A percentile compares a stretch with the other conserved stretches of the same genome.
phyloP scores from a whole-genome alignment of 2,329 filamentous ascomycete species.

The Ceratocystiopsis minuta region DNA sequence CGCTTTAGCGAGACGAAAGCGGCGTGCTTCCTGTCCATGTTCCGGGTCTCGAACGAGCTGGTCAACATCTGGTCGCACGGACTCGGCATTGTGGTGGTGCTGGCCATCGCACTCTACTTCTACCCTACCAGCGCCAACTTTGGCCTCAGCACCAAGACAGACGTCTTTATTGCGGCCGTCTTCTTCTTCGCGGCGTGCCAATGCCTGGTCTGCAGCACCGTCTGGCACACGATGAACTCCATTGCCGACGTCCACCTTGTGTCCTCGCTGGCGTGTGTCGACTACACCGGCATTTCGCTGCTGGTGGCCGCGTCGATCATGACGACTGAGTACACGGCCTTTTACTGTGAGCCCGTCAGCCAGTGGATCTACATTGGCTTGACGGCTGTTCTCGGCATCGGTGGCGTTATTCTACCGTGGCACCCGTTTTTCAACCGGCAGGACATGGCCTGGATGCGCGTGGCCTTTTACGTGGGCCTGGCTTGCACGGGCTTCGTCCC shows the following conservation, averaged over 20 bases:
- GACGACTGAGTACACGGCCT: conserved; percentile 95
- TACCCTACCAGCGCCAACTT: conserved; percentile 84
- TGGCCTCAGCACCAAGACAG: conserved; percentile 65
- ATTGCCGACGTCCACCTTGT: conserved; percentile 79
- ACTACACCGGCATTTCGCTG: conserved; percentile 93
- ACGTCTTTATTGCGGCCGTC: conserved; percentile 76
- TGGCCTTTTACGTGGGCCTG: conserved; percentile 78
- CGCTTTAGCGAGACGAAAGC: conserved; percentile 85
- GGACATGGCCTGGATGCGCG: conserved; percentile 85
- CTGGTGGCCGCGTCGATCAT: conserved; percentile 92
- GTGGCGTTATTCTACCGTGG: conserved; percentile 86
- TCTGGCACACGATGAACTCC: conserved; percentile 99
- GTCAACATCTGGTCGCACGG: conserved; percentile 98
- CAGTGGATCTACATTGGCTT: conserved; percentile 72
- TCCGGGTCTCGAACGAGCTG: conserved; percentile 75
- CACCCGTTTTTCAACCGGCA: conserved; percentile 83
- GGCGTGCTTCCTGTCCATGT: conserved; percentile 71
- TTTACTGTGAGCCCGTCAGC: conserved; percentile 86
- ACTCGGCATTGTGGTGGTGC: conserved; percentile 71
- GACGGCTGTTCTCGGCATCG: conserved; percentile 65
- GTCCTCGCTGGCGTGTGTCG: conserved; percentile 91
- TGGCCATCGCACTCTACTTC: conserved; percentile 85
- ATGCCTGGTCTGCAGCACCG: conserved; percentile 81
- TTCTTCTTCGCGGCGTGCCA: conserved; percentile 96
- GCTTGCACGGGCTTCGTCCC: conserved; percentile 80